A percentile compares a stretch with the other conserved stretches of the same genome.
Evolutionary conservation across 2,329 filamentous ascomycete genomes (phyloP).

Genomic region (Furcasterigmium furcatum): DNA sequence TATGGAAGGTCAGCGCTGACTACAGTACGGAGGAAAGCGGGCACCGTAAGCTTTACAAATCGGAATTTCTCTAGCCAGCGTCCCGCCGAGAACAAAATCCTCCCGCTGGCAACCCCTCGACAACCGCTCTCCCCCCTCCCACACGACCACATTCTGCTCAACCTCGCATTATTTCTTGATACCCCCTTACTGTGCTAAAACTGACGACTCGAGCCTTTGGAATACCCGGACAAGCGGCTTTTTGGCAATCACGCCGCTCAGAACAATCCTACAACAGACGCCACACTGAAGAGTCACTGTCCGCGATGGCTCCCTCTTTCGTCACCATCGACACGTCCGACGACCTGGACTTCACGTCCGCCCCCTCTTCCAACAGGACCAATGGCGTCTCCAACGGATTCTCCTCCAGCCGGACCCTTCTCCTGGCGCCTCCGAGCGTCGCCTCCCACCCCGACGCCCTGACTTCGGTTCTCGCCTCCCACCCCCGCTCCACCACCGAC

Average conservation of each 20-base stretch:
- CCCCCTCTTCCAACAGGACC: constrained; percentile 18
- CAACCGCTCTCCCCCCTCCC: too few species aligned
- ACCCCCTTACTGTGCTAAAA: too few species aligned
- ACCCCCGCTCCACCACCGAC: constrained; percentile 76
- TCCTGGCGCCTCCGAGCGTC: constrained; percentile 87
- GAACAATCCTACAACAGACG: too few species aligned
- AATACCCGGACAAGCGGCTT: too few species aligned
- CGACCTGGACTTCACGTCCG: constrained; percentile 41
- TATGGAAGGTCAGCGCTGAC: too few species aligned
- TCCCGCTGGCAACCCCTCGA: background rate
- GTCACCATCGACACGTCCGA: constrained; percentile 53
- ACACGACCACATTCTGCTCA: too few species aligned
- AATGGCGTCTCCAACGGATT: constrained; percentile 2
- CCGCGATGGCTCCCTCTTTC: constrained; percentile 47
- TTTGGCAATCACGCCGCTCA: too few species aligned
- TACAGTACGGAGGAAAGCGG: background rate
- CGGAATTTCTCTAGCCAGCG: background rate
- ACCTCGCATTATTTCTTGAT: too few species aligned
- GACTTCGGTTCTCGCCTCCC: constrained; percentile 64
- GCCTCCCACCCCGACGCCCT: constrained; percentile 81
- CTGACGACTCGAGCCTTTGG: too few species aligned
- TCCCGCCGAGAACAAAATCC: background rate
- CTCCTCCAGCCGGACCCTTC: constrained; percentile 59
- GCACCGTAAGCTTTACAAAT: background rate
- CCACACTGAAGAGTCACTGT: background rate